Base-by-base conservation (phyloP, 2,329 filamentous ascomycete species). In the Fusarium sp. region DNA sequence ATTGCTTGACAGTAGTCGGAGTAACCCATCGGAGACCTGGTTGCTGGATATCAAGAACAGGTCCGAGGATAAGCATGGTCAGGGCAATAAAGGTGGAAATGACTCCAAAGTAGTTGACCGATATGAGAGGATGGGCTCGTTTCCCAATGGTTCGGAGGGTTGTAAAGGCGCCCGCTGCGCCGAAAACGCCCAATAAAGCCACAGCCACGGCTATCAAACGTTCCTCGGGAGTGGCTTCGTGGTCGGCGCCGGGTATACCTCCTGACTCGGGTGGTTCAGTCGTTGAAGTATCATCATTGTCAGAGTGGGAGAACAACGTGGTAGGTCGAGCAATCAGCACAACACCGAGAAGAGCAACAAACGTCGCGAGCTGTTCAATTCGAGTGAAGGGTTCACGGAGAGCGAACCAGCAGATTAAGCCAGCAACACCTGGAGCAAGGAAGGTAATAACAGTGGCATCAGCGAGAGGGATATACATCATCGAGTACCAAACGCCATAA, bases 371-470 rank as follows among this genome's bases (percentile, higher is more conserved):
- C 77, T 94, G 91, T 78, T 97, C 93, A 43, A 87, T 87, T 25
- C 88, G 85, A 3, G 92, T 93, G 77, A 95, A 97, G 0, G 92
- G 91, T 73, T 97, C 93, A 54, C 89, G 87, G 20, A 90, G 81
- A 40, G 94, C 81, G 58, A 94, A 83, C 38, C 92, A 94, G 78
- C 94, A 97, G 20, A 92, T 86, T 82, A 94, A 93, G 61, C 92
- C 93, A 22, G 93, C 88, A 8, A 97, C 84, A 16, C 91, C 91
- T 0, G 94, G 94, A 0, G 92, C 88, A 8, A 97, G 85, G 77
- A 97, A 98, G 11, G 93, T 96, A 56, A 98, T 91, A 34, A 97
- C 94, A 0, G 93, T 96, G 4, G 94, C 94, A 78, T 97, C 94
- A 18, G 93, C 92, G 4, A 97, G 85, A 1, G 93, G 92, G 5